Conservation (phyloP, 73 alveolate species). For the Durusdinium trenchii region DNA sequence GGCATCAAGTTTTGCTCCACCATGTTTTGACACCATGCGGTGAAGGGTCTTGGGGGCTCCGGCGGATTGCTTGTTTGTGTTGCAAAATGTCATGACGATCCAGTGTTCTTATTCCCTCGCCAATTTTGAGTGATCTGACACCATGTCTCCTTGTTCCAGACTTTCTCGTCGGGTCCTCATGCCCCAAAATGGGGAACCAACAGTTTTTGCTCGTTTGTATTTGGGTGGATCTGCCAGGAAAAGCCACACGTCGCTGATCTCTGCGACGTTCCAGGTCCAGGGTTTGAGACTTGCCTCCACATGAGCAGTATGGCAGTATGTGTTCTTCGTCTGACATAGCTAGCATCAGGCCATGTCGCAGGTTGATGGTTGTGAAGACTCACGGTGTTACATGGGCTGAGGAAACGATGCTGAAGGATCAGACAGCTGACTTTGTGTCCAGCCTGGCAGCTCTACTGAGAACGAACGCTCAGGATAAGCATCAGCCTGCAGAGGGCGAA, state of each 20-base stretch:
- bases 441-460: conserved; percentile 73
- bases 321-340: not conserved
- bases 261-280: conserved; percentile 62
- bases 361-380: not conserved
- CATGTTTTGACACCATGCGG: too few relatives aligned
- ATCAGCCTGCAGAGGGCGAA: conserved; percentile 49
- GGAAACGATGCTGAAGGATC: conserved; percentile 59
- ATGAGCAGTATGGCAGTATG: not conserved
- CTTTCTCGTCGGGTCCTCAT: too few relatives aligned
- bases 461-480: conserved; percentile 24
- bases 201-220: not conserved
- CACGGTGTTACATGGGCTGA: not conserved
- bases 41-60: not conserved
- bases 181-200: not conserved
- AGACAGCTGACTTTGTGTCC: conserved; percentile 72
- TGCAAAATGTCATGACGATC: not conserved
- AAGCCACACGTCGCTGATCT: conserved; percentile 48
- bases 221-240: not conserved
- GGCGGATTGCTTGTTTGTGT: not conserved
- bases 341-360: not conserved
- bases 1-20: not conserved
- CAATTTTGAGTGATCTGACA: too few relatives aligned
- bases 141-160: too few relatives aligned
- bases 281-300: conserved; percentile 12
- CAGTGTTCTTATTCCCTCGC: not conserved